These are phyloP conservation scores for Phascolomyces articulosus DNA, from an alignment of 371 early-diverging fungal species.

Conservation along the genomic window DNA sequence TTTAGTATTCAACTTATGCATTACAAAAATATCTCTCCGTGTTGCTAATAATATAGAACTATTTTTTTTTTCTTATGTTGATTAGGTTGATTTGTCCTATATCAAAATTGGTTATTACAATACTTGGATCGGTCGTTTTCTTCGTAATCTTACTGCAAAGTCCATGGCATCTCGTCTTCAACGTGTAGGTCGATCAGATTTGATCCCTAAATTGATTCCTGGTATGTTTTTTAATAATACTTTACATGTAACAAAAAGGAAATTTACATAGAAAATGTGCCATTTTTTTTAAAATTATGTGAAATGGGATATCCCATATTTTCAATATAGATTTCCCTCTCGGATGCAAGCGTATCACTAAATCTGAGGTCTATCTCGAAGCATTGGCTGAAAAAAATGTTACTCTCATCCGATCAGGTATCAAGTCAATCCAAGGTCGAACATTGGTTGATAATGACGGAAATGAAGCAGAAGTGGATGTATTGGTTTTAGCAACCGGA, in stretches of 20 bases:
- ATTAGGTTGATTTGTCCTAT: neutral
- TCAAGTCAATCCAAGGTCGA: slow-evolving; percentile 21
- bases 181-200: slow-evolving; percentile 20
- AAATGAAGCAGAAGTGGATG: slow-evolving; percentile 24
- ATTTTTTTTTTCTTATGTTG: neutral
- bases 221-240: slow-evolving; percentile 5
- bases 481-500: slow-evolving; percentile 32
- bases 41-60: neutral
- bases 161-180: slow-evolving; percentile 9
- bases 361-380: slow-evolving; percentile 27
- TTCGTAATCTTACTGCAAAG: neutral
- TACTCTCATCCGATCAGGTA: slow-evolving; percentile 15
- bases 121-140: neutral
- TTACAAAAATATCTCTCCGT: neutral
- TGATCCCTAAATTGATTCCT: slow-evolving; percentile 20
- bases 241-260: too few species aligned
- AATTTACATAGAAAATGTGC: too few species aligned
- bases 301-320: too few species aligned
- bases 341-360: slow-evolving; percentile 33
- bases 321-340: slow-evolving; percentile 12
- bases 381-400: slow-evolving; percentile 23
- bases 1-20: too few species aligned
- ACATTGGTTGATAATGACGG: slow-evolving; percentile 27
- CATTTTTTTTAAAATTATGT: too few species aligned
- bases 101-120: slow-evolving; percentile 17